Conservation (phyloP, 345 rosid species). For the Hibiscus trionum region DNA sequence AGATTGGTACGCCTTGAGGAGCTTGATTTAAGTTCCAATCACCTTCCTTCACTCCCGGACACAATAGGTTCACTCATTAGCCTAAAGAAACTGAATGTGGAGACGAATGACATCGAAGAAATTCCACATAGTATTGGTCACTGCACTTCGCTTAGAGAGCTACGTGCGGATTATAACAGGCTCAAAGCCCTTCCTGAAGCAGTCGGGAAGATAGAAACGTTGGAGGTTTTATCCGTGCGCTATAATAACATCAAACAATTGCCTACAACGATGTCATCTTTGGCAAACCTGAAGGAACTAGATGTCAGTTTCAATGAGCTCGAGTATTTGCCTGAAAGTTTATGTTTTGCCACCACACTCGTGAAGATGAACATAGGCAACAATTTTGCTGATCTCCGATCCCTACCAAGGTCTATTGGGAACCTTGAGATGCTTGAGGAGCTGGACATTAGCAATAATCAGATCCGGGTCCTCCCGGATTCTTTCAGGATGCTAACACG, state of each 20-base stretch:
- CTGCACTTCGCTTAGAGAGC: conserved; percentile 65
- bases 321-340: conserved; percentile 87
- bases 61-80: conserved; percentile 59
- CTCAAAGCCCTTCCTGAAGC: conserved; percentile 98
- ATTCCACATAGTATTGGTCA: conserved; percentile 68
- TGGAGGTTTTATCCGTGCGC: conserved; percentile 77
- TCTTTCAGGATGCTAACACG: conserved; percentile 75
- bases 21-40: conserved; percentile 77
- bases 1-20: conserved; percentile 69
- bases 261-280: conserved; percentile 88
- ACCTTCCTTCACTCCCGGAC: conserved; percentile 54
- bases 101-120: conserved; percentile 84
- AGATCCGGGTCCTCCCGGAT: conserved; percentile 78
- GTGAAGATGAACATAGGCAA: conserved; percentile 85
- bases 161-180: conserved; percentile 77
- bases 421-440: conserved; percentile 92
- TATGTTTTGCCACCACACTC: conserved; percentile 75
- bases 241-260: conserved; percentile 80
- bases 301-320: conserved; percentile 97
- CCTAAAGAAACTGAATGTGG: conserved; percentile 56
- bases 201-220: conserved; percentile 66
- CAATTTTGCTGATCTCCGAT: conserved; percentile 81
- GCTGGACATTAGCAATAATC: conserved; percentile 92
- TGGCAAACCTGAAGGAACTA: conserved; percentile 67
- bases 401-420: conserved; percentile 81